phyloP scores from a whole-genome alignment of 2,329 filamentous ascomycete genomes.

The Pestalotiopsis sp. region DNA sequence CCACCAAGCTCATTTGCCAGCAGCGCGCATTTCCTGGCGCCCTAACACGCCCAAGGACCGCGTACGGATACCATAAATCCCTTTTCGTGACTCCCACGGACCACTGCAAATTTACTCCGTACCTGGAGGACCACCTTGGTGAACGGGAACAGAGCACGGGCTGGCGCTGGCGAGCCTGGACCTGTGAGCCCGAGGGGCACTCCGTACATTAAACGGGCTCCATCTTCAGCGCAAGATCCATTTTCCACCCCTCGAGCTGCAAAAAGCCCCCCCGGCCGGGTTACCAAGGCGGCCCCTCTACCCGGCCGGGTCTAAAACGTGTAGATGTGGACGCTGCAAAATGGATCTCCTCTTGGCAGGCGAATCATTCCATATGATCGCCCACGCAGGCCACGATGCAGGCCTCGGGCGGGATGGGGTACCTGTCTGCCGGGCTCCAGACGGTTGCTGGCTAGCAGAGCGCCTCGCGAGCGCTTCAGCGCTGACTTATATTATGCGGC shows the following conservation, averaged over 20 bases:
- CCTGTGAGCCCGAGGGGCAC: neutral
- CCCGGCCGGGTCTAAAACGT: neutral
- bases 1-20: conserved; percentile 2
- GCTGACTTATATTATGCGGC: neutral
- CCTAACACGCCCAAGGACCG: neutral
- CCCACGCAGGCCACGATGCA: neutral
- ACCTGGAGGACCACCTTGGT: conserved; percentile 11
- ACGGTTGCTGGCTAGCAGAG: neutral
- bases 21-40: neutral
- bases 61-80: neutral
- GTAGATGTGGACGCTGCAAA: conserved; percentile 1
- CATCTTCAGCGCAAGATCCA: neutral
- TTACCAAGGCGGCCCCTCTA: neutral
- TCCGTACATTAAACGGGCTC: neutral
- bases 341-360: neutral
- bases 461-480: neutral
- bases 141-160: neutral
- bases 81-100: neutral
- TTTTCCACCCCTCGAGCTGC: neutral
- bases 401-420: neutral
- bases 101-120: neutral
- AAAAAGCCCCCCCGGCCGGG: neutral
- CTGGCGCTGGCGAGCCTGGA: neutral
- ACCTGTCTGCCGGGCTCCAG: neutral
- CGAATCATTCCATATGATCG: neutral